phyloP scores from a whole-genome alignment of 179 eudicot species.

The Carnegiea gigantea region DNA sequence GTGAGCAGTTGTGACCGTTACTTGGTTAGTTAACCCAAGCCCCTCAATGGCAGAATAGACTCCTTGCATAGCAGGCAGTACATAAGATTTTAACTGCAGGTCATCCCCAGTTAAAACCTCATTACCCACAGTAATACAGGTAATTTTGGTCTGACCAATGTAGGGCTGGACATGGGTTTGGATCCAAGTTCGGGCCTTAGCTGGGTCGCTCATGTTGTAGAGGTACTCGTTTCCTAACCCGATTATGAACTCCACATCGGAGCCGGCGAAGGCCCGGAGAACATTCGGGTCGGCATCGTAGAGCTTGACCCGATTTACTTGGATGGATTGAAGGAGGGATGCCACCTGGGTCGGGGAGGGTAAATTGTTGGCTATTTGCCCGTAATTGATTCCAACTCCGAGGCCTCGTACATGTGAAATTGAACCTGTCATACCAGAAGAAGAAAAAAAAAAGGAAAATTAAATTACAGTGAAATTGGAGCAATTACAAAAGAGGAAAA shows the following conservation, averaged over 20 bases:
- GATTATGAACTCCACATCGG: constrained; percentile 56
- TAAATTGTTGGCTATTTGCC: constrained; percentile 75
- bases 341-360: constrained; percentile 63
- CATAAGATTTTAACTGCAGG: constrained; percentile 34
- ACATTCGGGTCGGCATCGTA: constrained; percentile 85
- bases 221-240: constrained; percentile 64
- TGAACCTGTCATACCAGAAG: constrained; percentile 32
- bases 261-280: constrained; percentile 56
- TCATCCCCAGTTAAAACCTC: constrained; percentile 57
- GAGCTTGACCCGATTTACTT: constrained; percentile 59
- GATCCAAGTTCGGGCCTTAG: constrained; percentile 61
- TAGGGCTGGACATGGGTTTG: constrained; percentile 58
- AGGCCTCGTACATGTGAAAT: constrained; percentile 27
- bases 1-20: constrained; percentile 72
- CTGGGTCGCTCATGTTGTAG: constrained; percentile 43
- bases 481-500: neutral
- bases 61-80: constrained; percentile 69
- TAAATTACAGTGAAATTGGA: neutral
- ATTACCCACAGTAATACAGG: constrained; percentile 68
- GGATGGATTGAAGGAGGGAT: constrained; percentile 51
- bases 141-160: constrained; percentile 55
- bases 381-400: constrained; percentile 80
- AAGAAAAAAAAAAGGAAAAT: neutral
- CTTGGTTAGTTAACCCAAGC: constrained; percentile 52
- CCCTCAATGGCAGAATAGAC: constrained; percentile 50